A percentile compares a stretch with the other conserved stretches of the same genome.
Conservation (phyloP, 495 filamentous ascomycete species). For the Podospora pseudopauciseta region DNA sequence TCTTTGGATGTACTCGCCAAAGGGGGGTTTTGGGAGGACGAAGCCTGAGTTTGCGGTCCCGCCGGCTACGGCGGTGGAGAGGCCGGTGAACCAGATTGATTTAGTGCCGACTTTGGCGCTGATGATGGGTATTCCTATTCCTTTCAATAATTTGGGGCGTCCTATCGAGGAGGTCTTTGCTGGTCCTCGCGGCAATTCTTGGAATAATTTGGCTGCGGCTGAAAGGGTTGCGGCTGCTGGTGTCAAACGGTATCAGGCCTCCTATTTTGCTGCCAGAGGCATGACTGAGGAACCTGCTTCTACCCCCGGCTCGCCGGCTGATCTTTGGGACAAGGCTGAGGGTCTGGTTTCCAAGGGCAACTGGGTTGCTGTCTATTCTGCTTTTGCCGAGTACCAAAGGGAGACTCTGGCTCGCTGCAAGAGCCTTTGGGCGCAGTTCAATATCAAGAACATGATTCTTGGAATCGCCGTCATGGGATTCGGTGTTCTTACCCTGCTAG, state of each 20-base stretch:
- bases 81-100: constrained; percentile 91
- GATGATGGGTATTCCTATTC: constrained; percentile 85
- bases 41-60: constrained; percentile 57
- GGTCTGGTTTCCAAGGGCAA: constrained; percentile 32
- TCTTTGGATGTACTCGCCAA: constrained; percentile 96
- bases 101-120: constrained; percentile 87
- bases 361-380: constrained; percentile 46
- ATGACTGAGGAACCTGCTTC: constrained; percentile 56
- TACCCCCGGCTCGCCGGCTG: constrained; percentile 50
- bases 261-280: constrained; percentile 55
- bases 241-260: constrained; percentile 79
- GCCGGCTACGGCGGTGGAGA: constrained; percentile 69
- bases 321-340: constrained; percentile 54
- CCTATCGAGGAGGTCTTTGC: constrained; percentile 94
- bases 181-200: constrained; percentile 61
- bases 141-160: constrained; percentile 93
- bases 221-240: constrained; percentile 77
- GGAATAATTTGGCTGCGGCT: constrained; percentile 69
- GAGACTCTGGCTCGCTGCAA: constrained; percentile 79
- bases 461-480: constrained; percentile 69
- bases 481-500: constrained; percentile 60
- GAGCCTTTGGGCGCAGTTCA: constrained; percentile 84
- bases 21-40: constrained; percentile 73
- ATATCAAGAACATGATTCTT: constrained; percentile 75
- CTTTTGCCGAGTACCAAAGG: constrained; percentile 69